Conservation (phyloP, 2,329 filamentous ascomycete genomes). For the Westerdykella sp. region DNA sequence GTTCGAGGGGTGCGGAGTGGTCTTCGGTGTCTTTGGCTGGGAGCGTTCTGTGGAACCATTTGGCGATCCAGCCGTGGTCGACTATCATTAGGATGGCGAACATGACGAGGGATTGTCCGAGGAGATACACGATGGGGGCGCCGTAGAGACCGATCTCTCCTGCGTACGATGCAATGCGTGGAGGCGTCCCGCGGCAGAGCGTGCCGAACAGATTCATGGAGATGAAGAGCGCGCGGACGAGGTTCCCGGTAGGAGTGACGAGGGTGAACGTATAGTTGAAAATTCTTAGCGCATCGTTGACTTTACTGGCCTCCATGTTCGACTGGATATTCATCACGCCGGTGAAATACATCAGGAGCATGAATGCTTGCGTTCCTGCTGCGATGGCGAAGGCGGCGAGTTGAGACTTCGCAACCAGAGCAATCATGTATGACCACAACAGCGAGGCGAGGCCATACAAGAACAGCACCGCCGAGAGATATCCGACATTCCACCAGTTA, state of each 20-base stretch:
- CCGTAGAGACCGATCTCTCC: constrained; percentile 68
- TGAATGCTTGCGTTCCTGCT: constrained; percentile 60
- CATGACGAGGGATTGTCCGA: constrained; percentile 63
- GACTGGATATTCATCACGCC: constrained; percentile 16
- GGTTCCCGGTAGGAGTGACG: constrained; percentile 66
- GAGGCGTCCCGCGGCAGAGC: constrained; percentile 57
- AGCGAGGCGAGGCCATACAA: constrained; percentile 73
- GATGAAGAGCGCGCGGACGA: constrained; percentile 65
- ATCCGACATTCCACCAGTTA: constrained; percentile 71
- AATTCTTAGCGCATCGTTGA: constrained; percentile 47
- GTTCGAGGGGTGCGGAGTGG: constrained; percentile 33
- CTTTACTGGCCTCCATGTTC: constrained; percentile 8
- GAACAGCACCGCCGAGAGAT: constrained; percentile 71
- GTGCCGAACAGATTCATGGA: constrained; percentile 74
- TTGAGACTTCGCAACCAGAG: constrained; percentile 70
- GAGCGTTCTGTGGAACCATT: constrained; percentile 21
- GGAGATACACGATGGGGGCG: constrained; percentile 74
- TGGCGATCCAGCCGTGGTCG: constrained; percentile 57
- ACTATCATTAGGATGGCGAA: constrained; percentile 68
- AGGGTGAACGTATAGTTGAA: constrained; percentile 68
- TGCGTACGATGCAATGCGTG: constrained; percentile 60
- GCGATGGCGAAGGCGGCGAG: constrained; percentile 75
- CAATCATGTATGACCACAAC: constrained; percentile 70
- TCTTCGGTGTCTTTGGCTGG: constrained; percentile 37
- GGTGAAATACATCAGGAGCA: constrained; percentile 41